Evolutionary conservation across 78 protist genomes (phyloP).

Genomic region (Creolimax fragrantissima): DNA sequence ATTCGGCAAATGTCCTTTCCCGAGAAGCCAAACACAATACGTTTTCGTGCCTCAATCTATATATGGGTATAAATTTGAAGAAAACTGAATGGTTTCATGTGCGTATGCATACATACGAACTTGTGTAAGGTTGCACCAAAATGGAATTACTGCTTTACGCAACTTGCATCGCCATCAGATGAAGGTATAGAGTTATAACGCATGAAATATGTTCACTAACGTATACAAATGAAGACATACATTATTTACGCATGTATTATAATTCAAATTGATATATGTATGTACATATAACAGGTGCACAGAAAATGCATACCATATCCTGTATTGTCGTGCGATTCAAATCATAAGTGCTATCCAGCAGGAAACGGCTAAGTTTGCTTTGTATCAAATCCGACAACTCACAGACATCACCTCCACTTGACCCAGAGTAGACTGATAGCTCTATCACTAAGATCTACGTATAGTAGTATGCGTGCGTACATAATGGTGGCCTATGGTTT

Average conservation of each 20-base stretch:
- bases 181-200: not conserved
- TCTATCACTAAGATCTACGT: not conserved
- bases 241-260: not conserved
- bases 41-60: not conserved
- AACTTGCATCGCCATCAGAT: not conserved
- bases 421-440: not conserved
- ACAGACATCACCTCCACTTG: not conserved
- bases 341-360: not conserved
- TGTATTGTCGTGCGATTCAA: not conserved
- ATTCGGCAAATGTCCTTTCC: too few relatives aligned
- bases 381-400: not conserved
- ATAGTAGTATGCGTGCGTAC: not conserved
- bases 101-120: not conserved
- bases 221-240: not conserved
- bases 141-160: too few relatives aligned
- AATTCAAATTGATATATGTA: not conserved
- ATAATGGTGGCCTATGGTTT: too few relatives aligned
- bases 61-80: not conserved
- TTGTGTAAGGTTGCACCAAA: too few relatives aligned
- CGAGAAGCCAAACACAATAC: too few relatives aligned
- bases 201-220: not conserved
- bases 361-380: not conserved
- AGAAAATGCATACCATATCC: not conserved
- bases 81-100: not conserved
- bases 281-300: not conserved